phyloP scores from a whole-genome alignment of 306 rosid genomes.

The Alnus rubra region DNA sequence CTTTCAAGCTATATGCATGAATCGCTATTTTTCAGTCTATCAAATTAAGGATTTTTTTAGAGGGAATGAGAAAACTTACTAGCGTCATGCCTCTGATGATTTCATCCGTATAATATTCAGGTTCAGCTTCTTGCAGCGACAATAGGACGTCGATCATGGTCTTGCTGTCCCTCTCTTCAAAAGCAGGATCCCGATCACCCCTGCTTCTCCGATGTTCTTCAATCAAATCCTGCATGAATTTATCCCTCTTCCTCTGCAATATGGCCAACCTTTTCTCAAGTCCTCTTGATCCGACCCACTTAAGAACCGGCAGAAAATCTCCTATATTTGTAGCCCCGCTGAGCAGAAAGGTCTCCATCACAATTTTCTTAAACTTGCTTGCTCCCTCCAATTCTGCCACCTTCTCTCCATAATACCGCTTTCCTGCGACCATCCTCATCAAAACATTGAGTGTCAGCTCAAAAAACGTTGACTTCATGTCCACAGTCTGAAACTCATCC shows the following conservation, averaged over 20 bases:
- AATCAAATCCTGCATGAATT: slow-evolving; percentile 34
- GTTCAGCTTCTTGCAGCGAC: slow-evolving; percentile 34
- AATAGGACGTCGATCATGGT: slow-evolving; percentile 41
- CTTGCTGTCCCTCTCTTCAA: slow-evolving; percentile 14
- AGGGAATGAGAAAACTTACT: slow-evolving; percentile 11
- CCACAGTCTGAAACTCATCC: not conserved
- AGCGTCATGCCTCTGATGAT: slow-evolving; percentile 37
- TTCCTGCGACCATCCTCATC: slow-evolving; percentile 44
- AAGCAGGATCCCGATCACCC: not conserved
- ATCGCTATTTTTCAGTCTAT: too few relatives aligned
- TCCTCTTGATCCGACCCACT: slow-evolving; percentile 7
- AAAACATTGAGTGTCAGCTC: slow-evolving; percentile 35
- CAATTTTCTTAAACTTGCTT: slow-evolving; percentile 21
- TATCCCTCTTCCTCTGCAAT: slow-evolving; percentile 31
- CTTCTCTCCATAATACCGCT: slow-evolving; percentile 27
- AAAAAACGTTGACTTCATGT: slow-evolving; percentile 35
- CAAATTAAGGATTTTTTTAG: not conserved
- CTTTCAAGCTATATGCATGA: too few relatives aligned
- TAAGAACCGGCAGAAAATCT: slow-evolving; percentile 33
- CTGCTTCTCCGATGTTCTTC: slow-evolving; percentile 18
- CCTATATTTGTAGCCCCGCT: slow-evolving; percentile 30
- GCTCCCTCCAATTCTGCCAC: slow-evolving; percentile 23
- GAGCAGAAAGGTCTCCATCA: slow-evolving; percentile 8
- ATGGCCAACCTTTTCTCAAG: slow-evolving; percentile 26
- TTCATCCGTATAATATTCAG: slow-evolving; percentile 31